phyloP scores from a whole-genome alignment of 192 early-diverging fungal species.

The Haplosporangium gracile region DNA sequence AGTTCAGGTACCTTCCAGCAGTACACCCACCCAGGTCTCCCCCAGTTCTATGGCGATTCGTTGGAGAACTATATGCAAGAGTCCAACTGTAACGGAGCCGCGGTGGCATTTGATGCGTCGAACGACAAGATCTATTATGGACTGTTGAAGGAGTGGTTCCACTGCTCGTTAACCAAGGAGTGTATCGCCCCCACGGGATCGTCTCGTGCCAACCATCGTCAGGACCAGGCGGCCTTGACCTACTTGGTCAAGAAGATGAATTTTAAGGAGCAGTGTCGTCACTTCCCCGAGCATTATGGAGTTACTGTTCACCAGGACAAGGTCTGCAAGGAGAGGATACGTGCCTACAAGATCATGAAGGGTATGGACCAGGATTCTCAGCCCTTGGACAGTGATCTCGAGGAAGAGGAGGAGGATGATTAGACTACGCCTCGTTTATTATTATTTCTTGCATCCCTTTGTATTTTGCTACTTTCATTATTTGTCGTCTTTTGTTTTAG shows the following conservation, averaged over 20 bases:
- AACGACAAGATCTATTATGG: constrained; percentile 55
- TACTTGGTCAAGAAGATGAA: constrained; percentile 57
- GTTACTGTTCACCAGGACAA: constrained; percentile 64
- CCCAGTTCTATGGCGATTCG: constrained; percentile 56
- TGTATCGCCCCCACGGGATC: constrained; percentile 68
- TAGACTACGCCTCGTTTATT: background rate
- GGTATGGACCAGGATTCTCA: constrained; percentile 11
- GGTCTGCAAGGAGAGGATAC: constrained; percentile 59
- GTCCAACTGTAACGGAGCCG: constrained; percentile 68
- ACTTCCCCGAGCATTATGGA: constrained; percentile 61
- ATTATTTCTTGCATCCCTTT: background rate
- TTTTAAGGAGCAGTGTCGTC: constrained; percentile 50
- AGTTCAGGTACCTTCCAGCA: constrained; percentile 42
- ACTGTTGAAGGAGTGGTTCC: constrained; percentile 59
- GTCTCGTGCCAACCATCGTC: constrained; percentile 65
- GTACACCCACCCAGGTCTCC: constrained; percentile 65
- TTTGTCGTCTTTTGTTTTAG: background rate
- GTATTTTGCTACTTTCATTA: background rate
- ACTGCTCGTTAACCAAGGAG: constrained; percentile 57
- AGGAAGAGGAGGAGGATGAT: constrained; percentile 18
- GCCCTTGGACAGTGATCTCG: background rate
- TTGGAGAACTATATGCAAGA: constrained; percentile 45
- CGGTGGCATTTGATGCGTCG: constrained; percentile 61
- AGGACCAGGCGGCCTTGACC: constrained; percentile 68
- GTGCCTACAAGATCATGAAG: constrained; percentile 54